A percentile compares a stretch with the other conserved stretches of the same genome.
These are phyloP conservation scores for Phytophthora fragariae DNA, from an alignment of 352 stramenopile genomes.

Conservation along the genomic window DNA sequence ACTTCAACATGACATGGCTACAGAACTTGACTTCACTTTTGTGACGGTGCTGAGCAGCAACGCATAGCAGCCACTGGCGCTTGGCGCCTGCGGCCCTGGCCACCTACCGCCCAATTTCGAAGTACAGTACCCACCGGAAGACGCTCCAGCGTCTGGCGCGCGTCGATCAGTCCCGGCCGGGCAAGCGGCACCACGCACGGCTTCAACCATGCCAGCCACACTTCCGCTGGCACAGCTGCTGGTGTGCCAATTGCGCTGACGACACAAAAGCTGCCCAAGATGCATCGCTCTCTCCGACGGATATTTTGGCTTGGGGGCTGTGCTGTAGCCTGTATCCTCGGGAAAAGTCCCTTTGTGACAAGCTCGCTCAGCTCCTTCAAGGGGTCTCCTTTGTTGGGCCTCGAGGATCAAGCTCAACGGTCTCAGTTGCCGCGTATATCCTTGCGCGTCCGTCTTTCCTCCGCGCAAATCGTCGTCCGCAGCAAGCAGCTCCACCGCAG, in stretches of 20 bases:
- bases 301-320: background rate
- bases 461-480: conserved; percentile 25
- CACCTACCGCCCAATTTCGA: background rate
- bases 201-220: background rate
- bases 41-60: no score
- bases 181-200: conserved; percentile 14
- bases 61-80: background rate
- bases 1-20: conserved; percentile 24
- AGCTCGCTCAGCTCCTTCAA: no score
- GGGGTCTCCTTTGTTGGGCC: no score
- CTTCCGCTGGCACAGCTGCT: conserved; percentile 1
- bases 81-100: background rate
- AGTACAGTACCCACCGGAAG: background rate
- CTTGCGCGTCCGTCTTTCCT: conserved; percentile 34
- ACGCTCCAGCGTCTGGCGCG: conserved; percentile 11
- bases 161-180: conserved; percentile 5
- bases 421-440: conserved; percentile 31
- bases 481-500: conserved; percentile 17
- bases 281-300: background rate
- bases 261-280: background rate
- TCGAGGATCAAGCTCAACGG: background rate
- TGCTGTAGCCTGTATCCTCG: conserved; percentile 17
- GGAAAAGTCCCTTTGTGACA: conserved; percentile 2
- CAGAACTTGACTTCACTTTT: no score
- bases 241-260: background rate